Evolutionary conservation across 495 filamentous ascomycete genomes (phyloP), one percentile per base, ranked within the genome.

Genomic region (Tuber aestivum): DNA sequence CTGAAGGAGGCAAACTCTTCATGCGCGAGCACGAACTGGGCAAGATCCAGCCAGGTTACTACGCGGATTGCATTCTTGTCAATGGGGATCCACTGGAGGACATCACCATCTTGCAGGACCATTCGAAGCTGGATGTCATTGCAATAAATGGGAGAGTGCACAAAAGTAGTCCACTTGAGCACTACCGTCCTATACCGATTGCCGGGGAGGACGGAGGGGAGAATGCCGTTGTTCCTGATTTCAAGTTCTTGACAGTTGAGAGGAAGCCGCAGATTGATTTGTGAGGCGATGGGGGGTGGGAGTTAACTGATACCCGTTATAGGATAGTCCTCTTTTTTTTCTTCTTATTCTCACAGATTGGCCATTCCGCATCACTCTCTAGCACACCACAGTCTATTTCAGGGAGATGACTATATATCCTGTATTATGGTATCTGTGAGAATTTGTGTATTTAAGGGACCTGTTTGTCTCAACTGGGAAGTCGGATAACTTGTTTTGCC

Each of bases 21-120:
- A 87, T 87, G 86, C 85, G 83, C 7, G 84, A 83, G n/a, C 56
- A 88, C 72, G 85, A 87, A 74, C 82, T 88, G 27, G 87, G 85
- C 27, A 85, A 86, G 80, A 84, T 88, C 70, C 80, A 85, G 65
- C 83, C 82, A n/a, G 86, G 86, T 12, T 87, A 84, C 77, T 86
- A 84, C 75, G 87, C 84, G 0, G 86, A 88, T 79, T 85, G 84
- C 61, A 83, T 88, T 44, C 80, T 87, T 9, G 85, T 88, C 18
- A 84, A 87, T 81, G 87, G 87, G 20, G 82, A 88, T 72, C 87
- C 87, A 4, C 73, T 88, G 73, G 82, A 85, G 37, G 83, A 87
- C 75, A 87, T 88, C 35, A 56, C 72, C 3, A 79, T 88, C 7
- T 75, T 87, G 32, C 86, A 88, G 74, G 82, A 84, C 71, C 56